A percentile compares a stretch with the other conserved stretches of the same genome.
phyloP scores from a whole-genome alignment of 2,329 filamentous ascomycete genomes.

The Sclerotinia spermophila region DNA sequence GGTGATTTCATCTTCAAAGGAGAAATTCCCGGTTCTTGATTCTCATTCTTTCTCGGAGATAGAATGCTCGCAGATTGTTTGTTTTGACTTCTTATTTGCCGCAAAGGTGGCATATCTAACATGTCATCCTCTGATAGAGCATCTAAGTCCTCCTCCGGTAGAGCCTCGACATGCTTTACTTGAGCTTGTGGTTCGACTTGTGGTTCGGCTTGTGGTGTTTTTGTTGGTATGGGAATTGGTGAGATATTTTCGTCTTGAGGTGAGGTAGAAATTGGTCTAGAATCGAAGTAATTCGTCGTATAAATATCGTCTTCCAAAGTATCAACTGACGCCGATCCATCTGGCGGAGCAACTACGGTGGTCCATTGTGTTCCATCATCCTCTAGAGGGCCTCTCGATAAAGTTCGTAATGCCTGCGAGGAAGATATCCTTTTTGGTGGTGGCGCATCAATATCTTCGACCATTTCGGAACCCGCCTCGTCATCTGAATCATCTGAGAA shows the following conservation, averaged over 20 bases:
- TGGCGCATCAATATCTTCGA: constrained; percentile 39
- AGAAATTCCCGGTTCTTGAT: constrained; percentile 4
- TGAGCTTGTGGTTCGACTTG: neutral
- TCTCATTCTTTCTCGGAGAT: neutral
- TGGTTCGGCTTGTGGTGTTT: neutral
- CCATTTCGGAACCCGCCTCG: constrained; percentile 34
- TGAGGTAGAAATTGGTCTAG: neutral
- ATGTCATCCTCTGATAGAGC: constrained; percentile 28
- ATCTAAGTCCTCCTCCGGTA: constrained; percentile 13
- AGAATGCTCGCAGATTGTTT: constrained; percentile 20
- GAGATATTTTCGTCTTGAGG: constrained; percentile 8
- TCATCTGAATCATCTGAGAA: constrained; percentile 35
- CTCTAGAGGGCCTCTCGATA: constrained; percentile 51
- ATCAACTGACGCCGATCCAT: constrained; percentile 35
- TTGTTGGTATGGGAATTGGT: neutral
- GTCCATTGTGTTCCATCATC: constrained; percentile 40
- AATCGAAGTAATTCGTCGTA: constrained; percentile 11
- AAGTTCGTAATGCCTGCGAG: constrained; percentile 50
- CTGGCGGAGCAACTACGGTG: constrained; percentile 34
- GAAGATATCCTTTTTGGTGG: constrained; percentile 54
- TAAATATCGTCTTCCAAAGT: constrained; percentile 10
- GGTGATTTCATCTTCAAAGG: constrained; percentile 4
- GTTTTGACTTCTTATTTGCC: constrained; percentile 21
- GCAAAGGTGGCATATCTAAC: constrained; percentile 29
- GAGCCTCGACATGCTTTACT: neutral